Base-by-base conservation (phyloP, 139 green algal species). In the Deuterostichococcus epilithicus region DNA sequence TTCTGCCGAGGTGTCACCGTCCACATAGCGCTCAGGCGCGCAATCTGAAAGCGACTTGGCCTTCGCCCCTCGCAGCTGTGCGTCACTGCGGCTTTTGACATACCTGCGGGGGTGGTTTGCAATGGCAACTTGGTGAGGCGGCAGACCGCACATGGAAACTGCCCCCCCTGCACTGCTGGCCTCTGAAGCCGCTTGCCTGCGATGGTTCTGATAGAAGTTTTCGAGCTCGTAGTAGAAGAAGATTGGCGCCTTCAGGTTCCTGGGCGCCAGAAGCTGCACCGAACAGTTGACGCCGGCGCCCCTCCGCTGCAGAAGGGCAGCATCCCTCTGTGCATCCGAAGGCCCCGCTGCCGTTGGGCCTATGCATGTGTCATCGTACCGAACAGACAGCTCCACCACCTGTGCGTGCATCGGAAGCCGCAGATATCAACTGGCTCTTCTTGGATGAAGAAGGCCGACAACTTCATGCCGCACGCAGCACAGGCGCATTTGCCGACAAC, bases 151-250 rank as follows among this genome's bases (percentile, higher is more conserved):
- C n/a, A n/a, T n/a, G n/a, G n/a, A n/a, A n/a, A n/a, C n/a, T n/a
- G n/a, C n/a, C n/a, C n/a, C n/a, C n/a, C 42, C 8, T 52, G 8
- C 42, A 8, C 42, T 52, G 8, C 13, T 20, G 52, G 26, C 8
- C 26, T 63, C 18, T 66, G n/a, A 37, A 26, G 1, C 13, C 2
- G 59, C 58, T 72, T 26, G 76, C 69, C 92, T 80, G 1, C 94
- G 84, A 83, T 99, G 94, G 77, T 99, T 99, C 80, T 99, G 96
- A 75, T 91, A 97, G 68, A 92, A 94, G 47, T 88, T 90, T 5
- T 88, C 79, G 28, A 99, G 76, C 85, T 97, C 85, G 69, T 97
- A 99, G 77, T 94, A 97, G 38, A 99, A 67, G 70, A 92, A 99
- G 0, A 99, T 28, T 3, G 52, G 52, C 18, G 52, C 52, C 18